Evolutionary conservation across 164 flowering plant species (phyloP).

Genomic region (Houttuynia cordata): DNA sequence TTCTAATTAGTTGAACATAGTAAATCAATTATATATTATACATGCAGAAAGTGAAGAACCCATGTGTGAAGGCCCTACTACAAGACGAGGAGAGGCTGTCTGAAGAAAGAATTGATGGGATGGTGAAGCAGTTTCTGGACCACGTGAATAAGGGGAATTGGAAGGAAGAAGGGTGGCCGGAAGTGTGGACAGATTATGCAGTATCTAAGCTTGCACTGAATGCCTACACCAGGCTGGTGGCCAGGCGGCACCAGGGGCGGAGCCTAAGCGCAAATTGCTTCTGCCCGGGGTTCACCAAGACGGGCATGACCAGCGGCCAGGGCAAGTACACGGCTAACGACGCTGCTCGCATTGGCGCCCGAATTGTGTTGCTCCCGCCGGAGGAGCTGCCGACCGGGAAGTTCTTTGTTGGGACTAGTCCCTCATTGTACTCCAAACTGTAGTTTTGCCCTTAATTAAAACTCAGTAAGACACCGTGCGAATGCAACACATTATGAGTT

Average conservation of each 20-base stretch:
- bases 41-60: constrained; percentile 61
- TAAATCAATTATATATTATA: background rate
- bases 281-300: constrained; percentile 89
- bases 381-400: constrained; percentile 43
- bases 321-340: constrained; percentile 48
- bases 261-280: constrained; percentile 60
- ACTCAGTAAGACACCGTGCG: too few species aligned
- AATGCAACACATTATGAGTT: too few species aligned
- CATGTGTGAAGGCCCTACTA: constrained; percentile 24
- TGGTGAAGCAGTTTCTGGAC: constrained; percentile 36
- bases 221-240: constrained; percentile 53
- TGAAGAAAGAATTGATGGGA: constrained; percentile 31
- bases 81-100: constrained; percentile 39
- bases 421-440: constrained; percentile 21
- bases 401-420: constrained; percentile 27
- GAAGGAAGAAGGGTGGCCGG: constrained; percentile 73
- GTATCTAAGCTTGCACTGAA: constrained; percentile 84
- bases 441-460: too few species aligned
- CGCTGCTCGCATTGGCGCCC: constrained; percentile 41
- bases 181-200: constrained; percentile 75
- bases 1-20: too few species aligned
- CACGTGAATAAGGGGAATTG: constrained; percentile 54
- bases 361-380: constrained; percentile 41
- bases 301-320: constrained; percentile 64
- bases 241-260: constrained; percentile 20